Base-by-base conservation (phyloP, 164 flowering plant genomes). In the Berberis vulgaris region DNA sequence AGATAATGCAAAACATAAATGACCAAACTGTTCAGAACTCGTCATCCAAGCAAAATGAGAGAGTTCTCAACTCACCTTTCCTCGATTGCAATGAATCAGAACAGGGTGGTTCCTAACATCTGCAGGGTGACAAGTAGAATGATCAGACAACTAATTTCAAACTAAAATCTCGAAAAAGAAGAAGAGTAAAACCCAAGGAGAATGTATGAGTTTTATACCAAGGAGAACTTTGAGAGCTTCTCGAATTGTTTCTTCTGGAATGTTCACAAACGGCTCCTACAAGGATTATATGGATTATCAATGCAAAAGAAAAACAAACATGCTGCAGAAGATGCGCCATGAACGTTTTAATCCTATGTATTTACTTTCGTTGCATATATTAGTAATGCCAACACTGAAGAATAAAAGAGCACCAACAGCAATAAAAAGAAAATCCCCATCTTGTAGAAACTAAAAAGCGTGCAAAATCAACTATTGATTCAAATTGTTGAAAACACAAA, bases 261-360 rank as follows among this genome's bases (percentile, higher is more conserved):
- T 86, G 80, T 84, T 82, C 45, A 88, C 88, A 69, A 84, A 88
- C 47, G 91, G 91, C 72, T 84, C 96, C 96, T 88, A 83, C 46
- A 79, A 54, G 61, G 47, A 68, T 5, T 62, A 71, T 45, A 43
- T 56, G 55, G 45, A 10, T 55, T n/a, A 47, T 64, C 60, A 67
- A 39, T 54, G 7, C 38, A 62, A 43, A 60, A 13, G 45, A 58
- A 26, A 53, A 11, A 26, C 26, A 26, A 26, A 26, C 26, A 26
- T 26, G 26, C 26, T 26, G 26, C 26, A 26, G 26, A 26, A 26
- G 26, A 26, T 26, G 26, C 26, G 26, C 26, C 26, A 26, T 26
- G 26, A 26, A 26, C 26, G 26, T 26, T 26, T 26, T 26, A 26
- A 26, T 26, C 26, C 26, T 26, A 26, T 26, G 26, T 26, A 26